These are phyloP conservation scores for Cadophora malorum DNA, from an alignment of 2,329 filamentous ascomycete genomes.

Conservation along the genomic window DNA sequence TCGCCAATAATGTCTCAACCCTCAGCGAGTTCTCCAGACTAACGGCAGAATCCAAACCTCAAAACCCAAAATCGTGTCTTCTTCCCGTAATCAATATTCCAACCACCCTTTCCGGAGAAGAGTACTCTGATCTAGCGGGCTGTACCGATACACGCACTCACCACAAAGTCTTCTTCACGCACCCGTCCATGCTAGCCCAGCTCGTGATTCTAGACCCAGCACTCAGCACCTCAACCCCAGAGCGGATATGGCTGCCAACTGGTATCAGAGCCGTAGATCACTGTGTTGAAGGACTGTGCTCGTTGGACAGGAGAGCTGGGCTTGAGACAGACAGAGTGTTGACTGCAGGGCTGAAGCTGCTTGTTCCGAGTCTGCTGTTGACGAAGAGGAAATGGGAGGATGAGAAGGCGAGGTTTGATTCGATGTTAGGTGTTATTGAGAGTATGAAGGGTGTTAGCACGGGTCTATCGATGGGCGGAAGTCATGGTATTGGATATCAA, in stretches of 20 bases:
- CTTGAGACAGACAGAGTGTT: constrained; percentile 33
- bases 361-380: constrained; percentile 39
- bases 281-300: constrained; percentile 61
- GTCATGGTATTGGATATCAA: constrained; percentile 25
- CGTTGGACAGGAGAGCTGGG: constrained; percentile 39
- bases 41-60: constrained; percentile 8
- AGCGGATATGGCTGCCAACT: constrained; percentile 61
- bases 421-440: constrained; percentile 25
- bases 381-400: constrained; percentile 33
- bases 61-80: constrained; percentile 30
- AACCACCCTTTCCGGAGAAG: constrained; percentile 50
- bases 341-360: constrained; percentile 33
- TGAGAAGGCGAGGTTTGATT: constrained; percentile 18
- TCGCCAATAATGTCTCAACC: constrained; percentile 22
- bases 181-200: constrained; percentile 51
- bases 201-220: constrained; percentile 63
- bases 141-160: constrained; percentile 46
- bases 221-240: constrained; percentile 57
- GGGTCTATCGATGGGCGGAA: constrained; percentile 22
- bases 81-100: constrained; percentile 50
- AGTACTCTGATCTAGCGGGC: constrained; percentile 50
- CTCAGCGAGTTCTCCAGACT: constrained; percentile 16
- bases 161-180: constrained; percentile 39
- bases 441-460: constrained; percentile 21
- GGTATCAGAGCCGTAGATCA: constrained; percentile 64